Base-by-base conservation (phyloP, 208 protist genomes). In the Leishmania braziliensis region DNA sequence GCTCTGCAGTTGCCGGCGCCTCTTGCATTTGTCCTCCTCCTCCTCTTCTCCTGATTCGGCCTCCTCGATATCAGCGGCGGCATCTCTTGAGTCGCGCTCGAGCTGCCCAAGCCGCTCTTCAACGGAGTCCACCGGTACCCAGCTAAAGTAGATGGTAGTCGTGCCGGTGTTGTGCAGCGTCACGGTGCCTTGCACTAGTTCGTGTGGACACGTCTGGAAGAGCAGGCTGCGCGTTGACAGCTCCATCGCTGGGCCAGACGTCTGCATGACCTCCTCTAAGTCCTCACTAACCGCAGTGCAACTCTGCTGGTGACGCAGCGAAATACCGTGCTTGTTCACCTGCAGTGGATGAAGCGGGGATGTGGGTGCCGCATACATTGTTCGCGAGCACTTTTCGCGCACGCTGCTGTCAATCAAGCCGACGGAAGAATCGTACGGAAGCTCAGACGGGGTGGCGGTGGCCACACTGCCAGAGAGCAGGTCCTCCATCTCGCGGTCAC, bases 91-190 rank as follows among this genome's bases (percentile, higher is more conserved):
- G 56, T 60, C 74, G 5, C 50, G 54, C 56, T 46, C 20, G 0
- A 72, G 39, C 60, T 75, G 60, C 12, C 69, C 54, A 26, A 89
- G 51, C 23, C 75, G 72, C 76, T 92, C 89, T 43, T 77, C 65
- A 39, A 90, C 53, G 23, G 68, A 43, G 58, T 94, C 87, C 43
- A 92, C 85, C 39, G 81, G 78, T 46, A 80, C 82, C 94, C 88
- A 96, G 83, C 86, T 97, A 83, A 93, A 97, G 84, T 95, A 97
- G 63, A 95, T 86, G 18, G 94, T 95, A 43, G 90, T 88, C n/a
- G 86, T 86, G 43, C 91, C 87, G 9, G 71, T 88, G 87, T 97
- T 97, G 36, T 71, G 72, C 26, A 97, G 79, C n/a, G 68, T 78
- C 46, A 94, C 78, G 33, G 75, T 68, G 26, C 86, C 89, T 66